Conservation (phyloP, 495 filamentous ascomycete genomes). For the Hypoxylon lenormandii region DNA sequence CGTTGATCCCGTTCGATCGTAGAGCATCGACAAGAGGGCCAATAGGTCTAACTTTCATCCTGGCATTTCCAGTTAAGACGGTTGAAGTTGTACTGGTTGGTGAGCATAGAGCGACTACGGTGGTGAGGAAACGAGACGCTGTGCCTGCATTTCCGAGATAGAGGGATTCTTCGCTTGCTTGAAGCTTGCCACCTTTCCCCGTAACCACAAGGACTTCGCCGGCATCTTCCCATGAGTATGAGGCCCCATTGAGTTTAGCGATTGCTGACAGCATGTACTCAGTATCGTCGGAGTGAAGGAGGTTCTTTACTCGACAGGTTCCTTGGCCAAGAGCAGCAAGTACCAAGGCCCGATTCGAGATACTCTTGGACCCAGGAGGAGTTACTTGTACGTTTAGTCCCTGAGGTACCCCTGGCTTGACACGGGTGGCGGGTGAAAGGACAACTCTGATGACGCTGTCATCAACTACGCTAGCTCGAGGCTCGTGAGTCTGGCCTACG, state of each 20-base stretch:
- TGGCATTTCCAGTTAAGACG: conserved; percentile 88
- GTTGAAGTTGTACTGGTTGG: conserved; percentile 72
- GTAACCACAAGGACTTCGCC: conserved; percentile 89
- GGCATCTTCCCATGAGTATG: conserved; percentile 92
- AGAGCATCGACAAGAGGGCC: conserved; percentile 93
- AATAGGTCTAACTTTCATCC: conserved; percentile 97
- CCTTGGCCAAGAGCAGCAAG: conserved; percentile 91
- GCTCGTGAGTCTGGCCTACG: conserved; percentile 88
- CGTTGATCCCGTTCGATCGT: conserved; percentile 79
- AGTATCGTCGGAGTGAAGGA: conserved; percentile 96
- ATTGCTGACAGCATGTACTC: conserved; percentile 96
- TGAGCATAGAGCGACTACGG: conserved; percentile 85
- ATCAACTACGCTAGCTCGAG: conserved; percentile 84
- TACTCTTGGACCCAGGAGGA: conserved; percentile 96
- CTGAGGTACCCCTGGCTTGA: conserved; percentile 74
- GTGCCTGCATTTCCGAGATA: conserved; percentile 98
- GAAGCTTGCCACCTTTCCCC: conserved; percentile 86
- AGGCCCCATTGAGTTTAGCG: conserved; percentile 83
- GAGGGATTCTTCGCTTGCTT: conserved; percentile 77
- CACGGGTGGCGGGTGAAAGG: conserved; percentile 80
- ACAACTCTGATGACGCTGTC: conserved; percentile 87
- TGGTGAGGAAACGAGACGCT: conserved; percentile 93
- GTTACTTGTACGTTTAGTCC: conserved; percentile 77
- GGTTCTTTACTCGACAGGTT: conserved; percentile 85
- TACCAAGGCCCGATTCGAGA: conserved; percentile 94